phyloP scores from a whole-genome alignment of 2,329 filamentous ascomycete species.

The Diplodia mutila region DNA sequence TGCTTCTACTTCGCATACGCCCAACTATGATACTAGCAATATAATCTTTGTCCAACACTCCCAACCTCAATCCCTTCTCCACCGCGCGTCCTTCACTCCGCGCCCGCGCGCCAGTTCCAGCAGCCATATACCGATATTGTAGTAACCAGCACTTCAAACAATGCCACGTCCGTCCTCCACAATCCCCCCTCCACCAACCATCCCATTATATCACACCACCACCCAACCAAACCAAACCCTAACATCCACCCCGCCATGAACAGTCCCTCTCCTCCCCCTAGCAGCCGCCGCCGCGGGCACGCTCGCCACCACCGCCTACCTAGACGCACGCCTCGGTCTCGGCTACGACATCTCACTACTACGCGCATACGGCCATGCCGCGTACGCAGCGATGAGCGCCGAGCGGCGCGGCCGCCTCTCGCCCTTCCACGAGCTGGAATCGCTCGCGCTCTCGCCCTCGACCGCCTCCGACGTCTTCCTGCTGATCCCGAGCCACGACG shows the following conservation, averaged over 20 bases:
- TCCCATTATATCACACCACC: background rate
- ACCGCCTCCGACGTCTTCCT: constrained; percentile 6
- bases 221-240: background rate
- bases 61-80: background rate
- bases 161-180: constrained; percentile 12
- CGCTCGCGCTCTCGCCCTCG: constrained; percentile 28
- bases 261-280: constrained; percentile 7
- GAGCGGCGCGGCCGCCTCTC: constrained; percentile 39
- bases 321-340: constrained; percentile 72
- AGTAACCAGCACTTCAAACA: background rate
- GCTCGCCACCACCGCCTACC: constrained; percentile 58
- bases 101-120: too few species aligned
- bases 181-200: background rate
- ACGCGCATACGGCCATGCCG: constrained; percentile 29
- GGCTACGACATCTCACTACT: constrained; percentile 62
- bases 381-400: background rate
- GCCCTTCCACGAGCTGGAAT: constrained; percentile 37
- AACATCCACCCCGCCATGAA: background rate
- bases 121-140: background rate
- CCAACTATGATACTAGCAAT: constrained; percentile 18
- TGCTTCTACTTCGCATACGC: background rate
- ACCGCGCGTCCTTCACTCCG: background rate
- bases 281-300: constrained; percentile 31
- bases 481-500: constrained; percentile 43
- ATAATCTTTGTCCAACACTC: constrained; percentile 3